Evolutionary conservation across 352 stramenopile genomes (phyloP).

Genomic region (Pythium vanterpoolii): DNA sequence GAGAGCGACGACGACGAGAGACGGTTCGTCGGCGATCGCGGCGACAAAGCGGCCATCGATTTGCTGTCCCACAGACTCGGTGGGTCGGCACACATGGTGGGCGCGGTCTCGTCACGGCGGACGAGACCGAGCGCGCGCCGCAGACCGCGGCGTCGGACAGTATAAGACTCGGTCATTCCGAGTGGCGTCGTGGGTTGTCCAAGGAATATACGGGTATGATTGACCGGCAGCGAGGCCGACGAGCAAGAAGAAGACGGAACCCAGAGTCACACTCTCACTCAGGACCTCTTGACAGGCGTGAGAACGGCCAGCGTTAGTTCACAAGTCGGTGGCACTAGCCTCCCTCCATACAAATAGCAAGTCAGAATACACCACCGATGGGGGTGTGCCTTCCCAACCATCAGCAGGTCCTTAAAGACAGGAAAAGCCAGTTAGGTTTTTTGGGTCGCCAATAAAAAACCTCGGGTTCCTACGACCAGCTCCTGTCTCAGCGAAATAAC

Average conservation of each 20-base stretch:
- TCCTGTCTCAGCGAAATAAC: background rate
- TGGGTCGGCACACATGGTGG: too few species aligned
- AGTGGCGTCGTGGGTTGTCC: background rate
- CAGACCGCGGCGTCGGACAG: slow-evolving; percentile 1
- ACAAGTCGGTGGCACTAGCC: background rate
- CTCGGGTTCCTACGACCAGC: background rate
- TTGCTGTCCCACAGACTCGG: background rate
- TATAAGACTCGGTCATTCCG: background rate
- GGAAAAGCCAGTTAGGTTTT: background rate
- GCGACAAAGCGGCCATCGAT: background rate
- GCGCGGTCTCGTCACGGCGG: background rate
- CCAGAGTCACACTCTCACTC: too few species aligned
- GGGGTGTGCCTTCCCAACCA: background rate
- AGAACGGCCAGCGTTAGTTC: slow-evolving; percentile 7
- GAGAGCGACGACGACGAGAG: slow-evolving; percentile 15
- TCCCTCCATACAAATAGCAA: background rate
- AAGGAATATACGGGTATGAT: background rate
- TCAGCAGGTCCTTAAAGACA: background rate
- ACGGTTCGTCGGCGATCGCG: background rate
- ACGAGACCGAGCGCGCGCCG: slow-evolving; percentile 15
- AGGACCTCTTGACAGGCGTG: slow-evolving; percentile 5
- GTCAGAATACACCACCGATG: background rate
- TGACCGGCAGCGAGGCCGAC: background rate
- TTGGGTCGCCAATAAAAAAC: background rate
- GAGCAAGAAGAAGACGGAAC: too few species aligned